Evolutionary conservation across 345 rosid species (phyloP), one percentile per base, ranked within the genome.

Genomic region (Zanthoxylum bungeanum): DNA sequence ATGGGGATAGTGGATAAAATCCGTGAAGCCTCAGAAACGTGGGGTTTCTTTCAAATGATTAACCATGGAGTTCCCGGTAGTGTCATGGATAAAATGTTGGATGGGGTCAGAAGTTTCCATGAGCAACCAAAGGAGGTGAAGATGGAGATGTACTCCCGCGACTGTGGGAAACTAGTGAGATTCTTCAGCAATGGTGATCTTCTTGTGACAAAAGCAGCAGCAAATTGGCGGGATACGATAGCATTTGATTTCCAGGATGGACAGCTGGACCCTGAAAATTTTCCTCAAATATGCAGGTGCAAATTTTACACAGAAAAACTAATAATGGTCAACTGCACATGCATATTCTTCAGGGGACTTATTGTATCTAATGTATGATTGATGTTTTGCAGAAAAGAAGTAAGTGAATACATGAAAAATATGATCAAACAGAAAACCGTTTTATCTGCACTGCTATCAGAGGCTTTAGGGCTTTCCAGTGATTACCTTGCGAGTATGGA

Each of bases 31-130:
- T 72, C 85, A 16, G 80, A 78, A 69, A 81, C 60, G 14, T 80
- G 90, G 86, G 90, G 85, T 12, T 74, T 86, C 51, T 84, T 86
- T 72, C 87, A 86, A 53, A 66, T 86, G 60, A 75, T 84, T 37
- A 80, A 84, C 56, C 86, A 87, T 66, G 87, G 78, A 53, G 68
- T 85, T 70, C 80, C 87, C 1, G 68, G 49, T 0, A 14, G 58
- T 34, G 79, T 85, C 16, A 76, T 83, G 79, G 84, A 79, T 19
- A 78, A 73, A 12, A 83, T 87, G 84, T 21, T 79, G 28, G 80
- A 73, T 25, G 70, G 75, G 0, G 75, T 75, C 0, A 76, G 70
- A 34, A 21, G 66, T 17, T 85, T 85, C 75, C 88, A 83, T 40
- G 87, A 81, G 71, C 91, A 87, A 30, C 77, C 76, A 5, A 70